Evolutionary conservation across 1,284 basidiomycete species (phyloP).

Genomic region (Tranzscheliella williamsii): DNA sequence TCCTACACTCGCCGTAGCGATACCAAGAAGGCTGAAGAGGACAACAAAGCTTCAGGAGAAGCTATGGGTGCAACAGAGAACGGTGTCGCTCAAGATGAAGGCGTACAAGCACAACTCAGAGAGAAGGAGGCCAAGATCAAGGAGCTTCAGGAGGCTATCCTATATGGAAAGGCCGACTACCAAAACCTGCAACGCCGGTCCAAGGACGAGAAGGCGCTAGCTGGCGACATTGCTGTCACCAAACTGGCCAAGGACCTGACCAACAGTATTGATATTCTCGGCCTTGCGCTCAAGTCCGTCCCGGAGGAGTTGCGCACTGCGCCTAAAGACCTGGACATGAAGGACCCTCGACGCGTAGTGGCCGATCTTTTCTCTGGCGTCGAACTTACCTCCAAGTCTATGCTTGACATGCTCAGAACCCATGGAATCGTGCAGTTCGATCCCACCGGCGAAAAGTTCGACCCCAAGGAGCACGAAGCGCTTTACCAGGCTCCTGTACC

Average conservation of each 20-base stretch:
- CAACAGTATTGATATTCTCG: constrained; percentile 87
- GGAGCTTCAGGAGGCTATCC: constrained; percentile 54
- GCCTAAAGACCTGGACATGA: constrained; percentile 58
- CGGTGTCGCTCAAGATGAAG: constrained; percentile 7
- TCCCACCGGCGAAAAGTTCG: constrained; percentile 87
- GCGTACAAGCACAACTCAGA: constrained; percentile 47
- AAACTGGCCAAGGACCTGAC: constrained; percentile 87
- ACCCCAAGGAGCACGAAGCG: constrained; percentile 93
- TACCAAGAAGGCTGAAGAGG: constrained; percentile 39
- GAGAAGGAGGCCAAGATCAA: constrained; percentile 60
- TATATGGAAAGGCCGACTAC: constrained; percentile 75
- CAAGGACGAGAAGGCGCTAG: constrained; percentile 85
- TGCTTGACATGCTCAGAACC: constrained; percentile 85
- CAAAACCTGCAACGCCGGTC: constrained; percentile 90
- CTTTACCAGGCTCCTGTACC: constrained; percentile 88
- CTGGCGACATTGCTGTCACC: constrained; percentile 88
- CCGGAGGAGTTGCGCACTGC: constrained; percentile 64
- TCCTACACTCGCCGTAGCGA: constrained; percentile 6
- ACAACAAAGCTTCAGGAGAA: constrained; percentile 38
- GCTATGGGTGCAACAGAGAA: constrained; percentile 43
- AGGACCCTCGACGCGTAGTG: constrained; percentile 47
- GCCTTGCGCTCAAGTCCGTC: constrained; percentile 80
- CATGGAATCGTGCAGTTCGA: constrained; percentile 90
- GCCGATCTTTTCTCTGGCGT: constrained; percentile 73
- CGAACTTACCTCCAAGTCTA: constrained; percentile 84